Conservation (phyloP, 2,329 filamentous ascomycete genomes). For the Monosporascus sp. region DNA sequence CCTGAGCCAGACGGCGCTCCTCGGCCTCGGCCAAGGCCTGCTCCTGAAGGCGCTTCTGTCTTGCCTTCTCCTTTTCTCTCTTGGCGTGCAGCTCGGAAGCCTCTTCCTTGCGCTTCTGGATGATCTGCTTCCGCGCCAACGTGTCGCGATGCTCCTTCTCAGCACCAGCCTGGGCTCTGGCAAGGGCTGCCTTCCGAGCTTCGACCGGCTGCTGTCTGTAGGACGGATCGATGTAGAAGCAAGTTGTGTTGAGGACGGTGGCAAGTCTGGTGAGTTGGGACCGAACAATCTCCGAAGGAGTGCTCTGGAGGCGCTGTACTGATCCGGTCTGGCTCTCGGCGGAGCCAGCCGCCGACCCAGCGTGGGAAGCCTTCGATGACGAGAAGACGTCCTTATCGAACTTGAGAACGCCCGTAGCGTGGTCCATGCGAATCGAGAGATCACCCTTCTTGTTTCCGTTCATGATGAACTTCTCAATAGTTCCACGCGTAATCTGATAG, state of each 20-base stretch:
- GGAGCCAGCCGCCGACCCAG: constrained; percentile 78
- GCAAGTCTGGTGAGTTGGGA: constrained; percentile 89
- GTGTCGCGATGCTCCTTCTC: constrained; percentile 86
- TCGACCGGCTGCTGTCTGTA: constrained; percentile 78
- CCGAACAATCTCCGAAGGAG: constrained; percentile 93
- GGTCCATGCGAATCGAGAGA: constrained; percentile 90
- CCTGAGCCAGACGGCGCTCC: constrained; percentile 80
- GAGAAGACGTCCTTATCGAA: constrained; percentile 99
- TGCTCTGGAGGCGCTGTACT: constrained; percentile 94
- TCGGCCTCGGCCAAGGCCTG: constrained; percentile 88
- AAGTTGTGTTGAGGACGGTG: constrained; percentile 86
- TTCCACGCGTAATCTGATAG: constrained; percentile 84
- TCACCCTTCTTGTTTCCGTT: constrained; percentile 99
- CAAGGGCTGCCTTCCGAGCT: constrained; percentile 73
- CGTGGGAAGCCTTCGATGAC: constrained; percentile 85
- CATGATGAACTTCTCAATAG: constrained; percentile 99
- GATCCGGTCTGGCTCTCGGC: constrained; percentile 79
- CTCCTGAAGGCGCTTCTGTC: constrained; percentile 77
- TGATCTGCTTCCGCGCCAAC: constrained; percentile 80
- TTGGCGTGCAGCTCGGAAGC: constrained; percentile 83
- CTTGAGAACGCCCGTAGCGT: constrained; percentile 89
- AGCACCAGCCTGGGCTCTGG: constrained; percentile 79
- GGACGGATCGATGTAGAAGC: constrained; percentile 88
- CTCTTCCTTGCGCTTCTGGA: constrained; percentile 95
- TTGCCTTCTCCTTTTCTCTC: constrained; percentile 88